Evolutionary conservation across 2,329 filamentous ascomycete species (phyloP), one percentile per base, ranked within the genome.

Genomic region (Aulographum hederae): DNA sequence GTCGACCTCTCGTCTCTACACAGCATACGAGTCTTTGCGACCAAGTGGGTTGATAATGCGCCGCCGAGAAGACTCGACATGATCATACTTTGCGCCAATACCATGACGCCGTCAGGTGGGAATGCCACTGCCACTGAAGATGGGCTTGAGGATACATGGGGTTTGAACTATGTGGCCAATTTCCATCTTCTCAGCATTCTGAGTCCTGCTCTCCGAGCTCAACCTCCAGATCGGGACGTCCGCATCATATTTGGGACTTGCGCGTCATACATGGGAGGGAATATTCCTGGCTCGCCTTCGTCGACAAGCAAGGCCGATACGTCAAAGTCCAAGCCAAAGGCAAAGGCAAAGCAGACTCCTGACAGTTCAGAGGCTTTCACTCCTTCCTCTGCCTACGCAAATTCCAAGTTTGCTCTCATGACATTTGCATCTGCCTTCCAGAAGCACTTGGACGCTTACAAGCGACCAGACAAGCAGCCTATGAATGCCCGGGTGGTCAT

Each of bases 1-100:
- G 82, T 93, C 43, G 84, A 98, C 48, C 69, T 98, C 18, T 60
- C 76, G 10, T 86, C 78, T 12, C 62, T 98, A n/a, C 73, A 93
- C 51, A 91, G 80, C 51, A 76, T 98, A 43, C 78, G 89, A 25
- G 67, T 75, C 39, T 98, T 98, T 51, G 89, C 89, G 10, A 98
- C 89, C 0, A 86, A 82, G 59, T 98, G 91, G 86, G 82, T 98
- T 41, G 86, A 98, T 53, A 95, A 94, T 52, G 70, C 79, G 15
- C 86, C 89, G 3, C 81, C 85, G 6, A 67, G 91, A 34, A 66
- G 91, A 30, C 60, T 98, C 5, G 89, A 98, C 52, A 85, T 86
- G 73, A 61, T 98, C 29, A 69, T 98, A 14, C 65, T 98, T 13
- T 93, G 84, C 51, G 89, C 77, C 6, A 78, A 78, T 28, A 77